Evolutionary conservation across 306 rosid species (phyloP), one percentile per base, ranked within the genome.

Genomic region (Pueraria montana): DNA sequence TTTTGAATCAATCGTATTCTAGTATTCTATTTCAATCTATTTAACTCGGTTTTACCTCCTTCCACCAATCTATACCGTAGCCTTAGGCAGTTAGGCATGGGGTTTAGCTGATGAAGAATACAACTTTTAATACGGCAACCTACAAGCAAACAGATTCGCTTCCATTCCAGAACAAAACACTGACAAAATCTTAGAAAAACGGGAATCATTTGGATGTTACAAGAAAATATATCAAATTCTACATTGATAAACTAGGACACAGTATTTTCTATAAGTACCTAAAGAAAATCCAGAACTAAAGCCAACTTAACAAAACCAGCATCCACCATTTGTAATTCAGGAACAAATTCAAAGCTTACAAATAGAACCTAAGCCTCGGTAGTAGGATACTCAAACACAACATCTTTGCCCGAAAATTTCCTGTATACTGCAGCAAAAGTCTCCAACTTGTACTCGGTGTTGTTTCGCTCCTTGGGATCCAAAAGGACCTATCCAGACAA

Each of bases 361-460:
- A 65, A 78, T 10, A 69, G 63, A 74, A 74, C 55, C 87, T 92
- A 94, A n/a, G 91, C 92, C 85, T 92, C 98, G 0, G 93, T 81
- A 9, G 80, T 24, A 8, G 97, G 98, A 59, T 91, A 94, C 67
- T 94, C 98, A 21, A 94, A 92, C 77, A 91, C 96, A 1, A 92
- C 96, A 69, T 94, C 98, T 86, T 90, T 92, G 86, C 98, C 98
- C 0, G 98, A 86, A 58, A 94, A 87, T 87, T 94, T 94, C 84
- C 94, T 80, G 84, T 92, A 92, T 55, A 94, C 98, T 1, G 96
- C 96, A 66, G 97, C 26, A 69, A 92, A 94, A 23, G 93, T 90
- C 79, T 94, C 98, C 76, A 94, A 74, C 86, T 94, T 94, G 88
- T 92, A 94, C 74, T 94, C 97, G 0, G 97, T 92, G 81, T 90